Conservation (phyloP, 2,329 filamentous ascomycete species). For the Calonectria honghensis region DNA sequence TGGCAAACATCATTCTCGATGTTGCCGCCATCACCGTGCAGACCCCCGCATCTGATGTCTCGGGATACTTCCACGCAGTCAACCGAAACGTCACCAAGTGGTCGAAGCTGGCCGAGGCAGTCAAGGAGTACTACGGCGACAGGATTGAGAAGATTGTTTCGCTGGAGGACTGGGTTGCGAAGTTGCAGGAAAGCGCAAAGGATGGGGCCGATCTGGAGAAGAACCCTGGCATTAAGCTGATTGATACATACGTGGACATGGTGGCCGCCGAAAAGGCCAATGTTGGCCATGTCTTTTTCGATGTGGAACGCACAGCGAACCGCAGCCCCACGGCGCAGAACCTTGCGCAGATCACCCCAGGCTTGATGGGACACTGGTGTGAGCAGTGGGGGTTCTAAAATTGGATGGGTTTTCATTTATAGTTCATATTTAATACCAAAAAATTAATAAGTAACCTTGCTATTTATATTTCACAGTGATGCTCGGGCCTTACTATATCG, state of each 20-base stretch:
- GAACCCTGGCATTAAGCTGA: constrained; percentile 17
- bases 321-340: not conserved
- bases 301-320: not conserved
- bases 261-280: not conserved
- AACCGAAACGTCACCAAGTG: constrained; percentile 5
- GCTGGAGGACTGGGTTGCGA: not conserved
- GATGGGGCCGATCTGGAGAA: not conserved
- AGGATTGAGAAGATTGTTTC: constrained; percentile 16
- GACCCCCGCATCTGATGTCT: not conserved
- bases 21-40: not conserved
- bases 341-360: not conserved
- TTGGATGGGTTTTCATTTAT: not conserved
- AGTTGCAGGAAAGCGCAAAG: not conserved
- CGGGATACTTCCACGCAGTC: constrained; percentile 7
- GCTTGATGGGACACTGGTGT: constrained; percentile 11
- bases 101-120: not conserved
- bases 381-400: constrained; percentile 18
- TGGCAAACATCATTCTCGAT: not conserved
- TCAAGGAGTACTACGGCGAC: not conserved
- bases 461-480: not conserved
- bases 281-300: not conserved
- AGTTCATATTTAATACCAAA: not conserved
- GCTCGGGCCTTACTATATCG: not conserved
- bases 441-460: not conserved
- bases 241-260: constrained; percentile 11